Conservation (phyloP, 2,329 filamentous ascomycete species). For the Drechslerella stenobrocha region DNA sequence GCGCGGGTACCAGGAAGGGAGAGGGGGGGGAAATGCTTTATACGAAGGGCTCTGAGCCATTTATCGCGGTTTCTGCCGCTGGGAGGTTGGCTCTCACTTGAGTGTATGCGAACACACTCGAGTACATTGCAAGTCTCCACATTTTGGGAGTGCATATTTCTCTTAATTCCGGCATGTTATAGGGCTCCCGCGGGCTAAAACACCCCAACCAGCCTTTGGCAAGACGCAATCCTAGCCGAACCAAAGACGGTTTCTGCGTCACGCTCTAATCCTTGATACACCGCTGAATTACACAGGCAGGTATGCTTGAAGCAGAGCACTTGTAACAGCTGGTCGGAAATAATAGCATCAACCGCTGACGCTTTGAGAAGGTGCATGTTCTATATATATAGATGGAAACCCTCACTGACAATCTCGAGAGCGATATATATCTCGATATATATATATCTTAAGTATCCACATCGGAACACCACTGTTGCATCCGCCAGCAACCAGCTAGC, state of each 20-base stretch:
- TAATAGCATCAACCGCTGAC: conserved; percentile 28
- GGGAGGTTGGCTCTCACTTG: conserved; percentile 6
- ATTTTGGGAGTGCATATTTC: conserved; percentile 45
- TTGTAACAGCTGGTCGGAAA: conserved; percentile 27
- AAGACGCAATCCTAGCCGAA: conserved; percentile 46
- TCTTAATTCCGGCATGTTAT: conserved; percentile 47
- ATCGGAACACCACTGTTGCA: conserved; percentile 22
- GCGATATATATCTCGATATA: neutral
- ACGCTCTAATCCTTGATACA: conserved; percentile 17
- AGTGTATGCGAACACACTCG: neutral
- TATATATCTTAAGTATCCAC: conserved; percentile 16
- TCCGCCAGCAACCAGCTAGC: conserved; percentile 24
- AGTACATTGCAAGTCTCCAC: conserved; percentile 41
- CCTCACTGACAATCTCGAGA: neutral
- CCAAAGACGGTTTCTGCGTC: conserved; percentile 39
- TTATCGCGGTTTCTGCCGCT: conserved; percentile 31
- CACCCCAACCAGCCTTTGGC: conserved; percentile 18
- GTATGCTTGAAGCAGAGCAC: neutral
- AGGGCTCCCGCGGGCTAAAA: conserved; percentile 26
- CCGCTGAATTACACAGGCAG: conserved; percentile 16
- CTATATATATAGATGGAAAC: conserved; percentile 8
- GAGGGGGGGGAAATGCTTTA: too few species aligned
- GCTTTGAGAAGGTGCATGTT: conserved; percentile 30
- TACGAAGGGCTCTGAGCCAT: conserved; percentile 30
- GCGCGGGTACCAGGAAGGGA: neutral